Percentiles rank a stretch among this genome's conserved stretches.
These are phyloP conservation scores for Bauhinia variegata DNA, from an alignment of 306 rosid genomes.

Conservation along the genomic window DNA sequence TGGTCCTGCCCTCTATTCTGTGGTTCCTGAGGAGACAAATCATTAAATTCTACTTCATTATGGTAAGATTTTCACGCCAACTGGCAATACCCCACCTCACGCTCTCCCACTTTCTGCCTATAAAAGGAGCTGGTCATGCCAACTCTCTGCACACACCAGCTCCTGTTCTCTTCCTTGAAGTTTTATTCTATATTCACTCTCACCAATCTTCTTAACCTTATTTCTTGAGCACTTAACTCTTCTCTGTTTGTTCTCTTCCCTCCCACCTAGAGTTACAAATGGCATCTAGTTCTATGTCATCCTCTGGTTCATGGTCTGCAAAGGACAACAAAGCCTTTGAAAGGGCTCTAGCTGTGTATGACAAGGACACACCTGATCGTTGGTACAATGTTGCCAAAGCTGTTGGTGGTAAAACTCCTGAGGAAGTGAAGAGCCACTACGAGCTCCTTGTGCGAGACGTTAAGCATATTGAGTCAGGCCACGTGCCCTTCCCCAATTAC, in stretches of 20 bases:
- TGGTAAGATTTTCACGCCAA: conserved; percentile 55
- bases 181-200: conserved; percentile 27
- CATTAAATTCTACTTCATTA: conserved; percentile 56
- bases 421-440: conserved; percentile 82
- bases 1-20: conserved; percentile 47
- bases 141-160: conserved; percentile 40
- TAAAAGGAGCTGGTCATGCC: conserved; percentile 62
- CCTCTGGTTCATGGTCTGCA: conserved; percentile 79
- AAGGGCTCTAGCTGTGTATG: conserved; percentile 82
- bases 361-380: conserved; percentile 92
- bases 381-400: conserved; percentile 91
- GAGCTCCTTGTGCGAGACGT: conserved; percentile 78
- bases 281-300: conserved; percentile 82
- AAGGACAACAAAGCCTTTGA: conserved; percentile 94
- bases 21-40: conserved; percentile 67
- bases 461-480: conserved; percentile 80
- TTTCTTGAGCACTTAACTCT: background rate
- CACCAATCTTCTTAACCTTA: conserved; percentile 6
- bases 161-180: conserved; percentile 23
- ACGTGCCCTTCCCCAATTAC: conserved; percentile 80
- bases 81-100: conserved; percentile 56
- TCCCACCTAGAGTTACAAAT: conserved; percentile 25
- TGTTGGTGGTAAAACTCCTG: conserved; percentile 81
- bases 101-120: conserved; percentile 48
- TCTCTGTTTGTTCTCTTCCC: conserved; percentile 2